Base-by-base conservation (phyloP, 139 green algal species). In the Mesotaenium endlicherianum region DNA sequence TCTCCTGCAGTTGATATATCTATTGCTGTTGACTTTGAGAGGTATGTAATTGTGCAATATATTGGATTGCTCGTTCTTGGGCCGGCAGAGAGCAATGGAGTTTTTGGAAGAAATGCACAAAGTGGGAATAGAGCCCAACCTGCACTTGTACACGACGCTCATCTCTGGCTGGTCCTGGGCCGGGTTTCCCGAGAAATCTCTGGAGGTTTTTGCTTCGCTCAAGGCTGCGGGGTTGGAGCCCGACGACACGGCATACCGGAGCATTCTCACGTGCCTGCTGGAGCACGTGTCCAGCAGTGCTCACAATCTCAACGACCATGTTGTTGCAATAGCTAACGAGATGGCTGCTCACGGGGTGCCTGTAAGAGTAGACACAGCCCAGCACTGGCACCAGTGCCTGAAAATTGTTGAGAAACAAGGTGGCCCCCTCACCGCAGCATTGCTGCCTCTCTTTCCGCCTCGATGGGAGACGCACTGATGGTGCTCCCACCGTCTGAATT, bases 111-210 rank as follows among this genome's bases (percentile, higher is more conserved):
- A 75, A 16, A 75, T 75, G 64, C 14, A 75, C 11, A 43, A 14
- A 16, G 40, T 16, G 16, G 40, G 16, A 17, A 16, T 75, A 14
- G 14, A 11, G 11, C 14, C 64, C 14, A 75, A 75, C 16, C 34
- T 47, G 64, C 11, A 14, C 16, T 31, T 16, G 34, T 75, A 47
- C 17, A 43, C 64, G 16, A 44, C 64, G 16, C 64, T 75, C 16
- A 75, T 75, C 40, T 16, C 11, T 58, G 64, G 64, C 64, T 75
- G 64, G 64, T 11, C 64, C 40, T 75, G 14, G 64, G 64, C 64
- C 14, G 14, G 11, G 34, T 43, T 14, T 14, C 64, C 64, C 14
- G 64, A 75, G 40, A 75, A 75, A 16, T 64, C 53, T 64, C 53
- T 64, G 26, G 26, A 64, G 26, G 53, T 26, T 64, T 64, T 34